Conservation (phyloP, 164 flowering plant species). For the Kalanchoe fedtschenkoi region DNA sequence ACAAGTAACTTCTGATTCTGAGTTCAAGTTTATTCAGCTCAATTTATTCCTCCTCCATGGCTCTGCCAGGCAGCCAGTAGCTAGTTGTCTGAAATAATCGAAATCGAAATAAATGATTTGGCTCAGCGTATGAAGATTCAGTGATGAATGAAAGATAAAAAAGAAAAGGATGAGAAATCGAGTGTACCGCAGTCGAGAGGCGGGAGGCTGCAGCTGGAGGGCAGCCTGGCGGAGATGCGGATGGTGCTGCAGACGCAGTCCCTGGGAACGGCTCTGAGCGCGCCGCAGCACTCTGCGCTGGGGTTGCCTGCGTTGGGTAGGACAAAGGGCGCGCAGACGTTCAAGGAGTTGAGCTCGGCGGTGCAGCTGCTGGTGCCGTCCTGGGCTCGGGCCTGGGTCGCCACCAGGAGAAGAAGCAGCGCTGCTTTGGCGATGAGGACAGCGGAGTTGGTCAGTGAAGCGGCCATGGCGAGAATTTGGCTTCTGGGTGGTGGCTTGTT, state of each 20-base stretch:
- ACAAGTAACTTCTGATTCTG: not conserved
- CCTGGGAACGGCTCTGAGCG: slow-evolving; percentile 25
- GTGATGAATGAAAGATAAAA: not conserved
- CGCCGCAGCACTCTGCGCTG: slow-evolving; percentile 38
- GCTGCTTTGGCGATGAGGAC: slow-evolving; percentile 4
- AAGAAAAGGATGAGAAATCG: not conserved
- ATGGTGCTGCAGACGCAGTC: slow-evolving; percentile 56
- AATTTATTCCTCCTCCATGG: not conserved
- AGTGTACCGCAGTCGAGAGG: slow-evolving; percentile 26
- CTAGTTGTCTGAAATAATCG: not conserved
- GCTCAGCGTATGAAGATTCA: not conserved
- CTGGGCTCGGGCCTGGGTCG: slow-evolving; percentile 14
- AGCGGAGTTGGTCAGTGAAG: slow-evolving; percentile 6
- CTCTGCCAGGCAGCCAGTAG: not conserved
- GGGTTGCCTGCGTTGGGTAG: slow-evolving; percentile 36
- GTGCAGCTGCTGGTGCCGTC: slow-evolving; percentile 16
- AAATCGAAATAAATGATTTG: not conserved
- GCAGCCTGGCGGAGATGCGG: slow-evolving; percentile 37
- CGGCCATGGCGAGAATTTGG: not conserved
- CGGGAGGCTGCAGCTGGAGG: slow-evolving; percentile 44
- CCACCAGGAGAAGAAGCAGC: slow-evolving; percentile 12
- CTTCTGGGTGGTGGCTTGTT: no score
- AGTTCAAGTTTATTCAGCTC: not conserved
- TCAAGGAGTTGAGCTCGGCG: slow-evolving; percentile 24
- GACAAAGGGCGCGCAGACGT: slow-evolving; percentile 39